Conservation (phyloP, 371 early-diverging fungal species). For the Rhizopus microsporus region DNA sequence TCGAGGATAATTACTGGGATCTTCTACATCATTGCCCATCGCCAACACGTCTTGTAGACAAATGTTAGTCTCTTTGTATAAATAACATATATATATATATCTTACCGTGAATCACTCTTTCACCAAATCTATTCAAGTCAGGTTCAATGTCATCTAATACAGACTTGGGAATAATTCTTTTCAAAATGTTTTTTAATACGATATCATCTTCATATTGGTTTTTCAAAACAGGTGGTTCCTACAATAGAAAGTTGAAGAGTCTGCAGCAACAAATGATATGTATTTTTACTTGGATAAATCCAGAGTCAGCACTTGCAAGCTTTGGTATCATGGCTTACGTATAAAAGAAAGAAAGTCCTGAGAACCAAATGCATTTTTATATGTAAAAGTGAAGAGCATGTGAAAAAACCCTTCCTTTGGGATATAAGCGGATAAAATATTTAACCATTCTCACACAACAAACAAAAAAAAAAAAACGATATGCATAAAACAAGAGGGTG, state of each 20-base stretch:
- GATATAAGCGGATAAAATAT: too few relatives aligned
- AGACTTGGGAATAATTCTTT: slow-evolving; percentile 44
- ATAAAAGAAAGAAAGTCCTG: neutral
- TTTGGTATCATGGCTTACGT: neutral
- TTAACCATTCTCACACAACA: too few relatives aligned
- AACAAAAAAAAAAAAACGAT: too few relatives aligned
- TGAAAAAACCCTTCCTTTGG: too few relatives aligned
- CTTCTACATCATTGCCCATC: slow-evolving; percentile 42
- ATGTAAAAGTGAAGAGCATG: neutral
- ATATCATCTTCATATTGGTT: slow-evolving; percentile 61
- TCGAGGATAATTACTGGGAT: slow-evolving; percentile 55
- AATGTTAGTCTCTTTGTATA: neutral
- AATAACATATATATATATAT: neutral
- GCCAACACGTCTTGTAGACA: slow-evolving; percentile 25
- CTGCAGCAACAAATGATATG: neutral
- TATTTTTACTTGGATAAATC: slow-evolving; percentile 3
- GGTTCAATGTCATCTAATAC: slow-evolving; percentile 47
- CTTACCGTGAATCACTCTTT: slow-evolving; percentile 41
- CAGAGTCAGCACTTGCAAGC: neutral
- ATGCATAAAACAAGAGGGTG: too few relatives aligned
- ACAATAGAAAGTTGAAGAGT: neutral
- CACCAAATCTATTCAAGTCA: slow-evolving; percentile 49
- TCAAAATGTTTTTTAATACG: slow-evolving; percentile 51
- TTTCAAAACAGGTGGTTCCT: slow-evolving; percentile 51
- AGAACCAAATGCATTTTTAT: neutral